Evolutionary conservation across 768 basidiomycete genomes (phyloP).

Genomic region (Termitomyces sp.): DNA sequence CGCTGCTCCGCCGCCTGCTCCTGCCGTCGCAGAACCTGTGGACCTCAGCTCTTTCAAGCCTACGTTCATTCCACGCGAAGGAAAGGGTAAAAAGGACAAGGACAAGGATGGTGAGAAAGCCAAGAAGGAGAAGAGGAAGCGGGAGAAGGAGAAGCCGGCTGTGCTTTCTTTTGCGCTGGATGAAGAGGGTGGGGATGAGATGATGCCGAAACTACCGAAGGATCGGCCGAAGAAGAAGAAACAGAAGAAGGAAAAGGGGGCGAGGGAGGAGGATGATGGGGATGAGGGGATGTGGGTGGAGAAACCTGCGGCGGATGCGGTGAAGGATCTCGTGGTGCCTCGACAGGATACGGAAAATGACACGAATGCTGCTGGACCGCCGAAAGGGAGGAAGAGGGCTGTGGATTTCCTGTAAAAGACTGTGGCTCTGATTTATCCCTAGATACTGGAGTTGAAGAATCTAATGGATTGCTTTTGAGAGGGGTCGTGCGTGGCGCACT

Average conservation of each 20-base stretch:
- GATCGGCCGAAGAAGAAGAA: conserved; percentile 41
- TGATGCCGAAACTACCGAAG: conserved; percentile 25
- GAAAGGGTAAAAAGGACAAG: conserved; percentile 39
- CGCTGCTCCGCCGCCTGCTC: conserved; percentile 2
- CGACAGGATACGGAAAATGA: conserved; percentile 12
- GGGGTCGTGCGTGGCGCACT: not conserved
- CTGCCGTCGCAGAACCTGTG: conserved; percentile 17
- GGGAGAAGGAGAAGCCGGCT: conserved; percentile 37
- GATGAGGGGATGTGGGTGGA: conserved; percentile 68
- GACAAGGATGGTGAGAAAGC: conserved; percentile 39
- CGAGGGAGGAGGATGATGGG: conserved; percentile 23
- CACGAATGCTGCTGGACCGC: conserved; percentile 12
- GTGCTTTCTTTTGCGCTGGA: conserved; percentile 74
- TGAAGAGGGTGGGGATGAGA: conserved; percentile 44
- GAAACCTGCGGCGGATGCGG: conserved; percentile 48
- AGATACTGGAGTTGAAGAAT: not conserved
- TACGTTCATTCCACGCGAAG: conserved; percentile 71
- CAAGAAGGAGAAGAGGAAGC: conserved; percentile 38
- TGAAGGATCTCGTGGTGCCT: conserved; percentile 27
- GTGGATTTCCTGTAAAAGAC: conserved; percentile 62
- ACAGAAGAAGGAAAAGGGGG: conserved; percentile 31
- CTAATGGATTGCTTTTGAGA: not conserved
- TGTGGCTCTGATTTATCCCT: not conserved
- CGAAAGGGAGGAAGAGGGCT: conserved; percentile 59
- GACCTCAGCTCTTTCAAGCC: conserved; percentile 82